These are phyloP conservation scores for Fagopyrum esculentum DNA, from an alignment of 148 eudicot species.

Conservation along the genomic window DNA sequence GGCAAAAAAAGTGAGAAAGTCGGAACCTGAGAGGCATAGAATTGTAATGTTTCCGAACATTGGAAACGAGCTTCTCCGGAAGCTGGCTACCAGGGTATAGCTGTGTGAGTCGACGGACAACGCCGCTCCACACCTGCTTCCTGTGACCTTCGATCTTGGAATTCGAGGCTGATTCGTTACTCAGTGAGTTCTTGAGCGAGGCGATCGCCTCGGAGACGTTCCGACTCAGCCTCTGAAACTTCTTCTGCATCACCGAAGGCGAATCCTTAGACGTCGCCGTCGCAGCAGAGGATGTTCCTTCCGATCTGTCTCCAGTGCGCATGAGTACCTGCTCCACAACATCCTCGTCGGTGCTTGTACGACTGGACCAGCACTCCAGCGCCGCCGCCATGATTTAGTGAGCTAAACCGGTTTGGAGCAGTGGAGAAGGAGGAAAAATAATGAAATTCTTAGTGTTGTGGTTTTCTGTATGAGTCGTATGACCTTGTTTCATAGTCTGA, in stretches of 20 bases:
- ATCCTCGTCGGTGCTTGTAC: slow-evolving; percentile 70
- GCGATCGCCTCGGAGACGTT: slow-evolving; percentile 85
- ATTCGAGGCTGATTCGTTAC: slow-evolving; percentile 45
- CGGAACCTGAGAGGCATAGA: slow-evolving; percentile 82
- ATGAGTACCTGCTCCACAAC: slow-evolving; percentile 71
- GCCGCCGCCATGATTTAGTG: slow-evolving; percentile 63
- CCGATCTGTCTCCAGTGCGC: slow-evolving; percentile 81
- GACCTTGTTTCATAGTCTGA: background rate
- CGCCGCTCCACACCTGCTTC: slow-evolving; percentile 66
- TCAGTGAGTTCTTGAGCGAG: slow-evolving; percentile 75
- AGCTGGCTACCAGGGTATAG: slow-evolving; percentile 95
- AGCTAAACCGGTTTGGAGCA: background rate
- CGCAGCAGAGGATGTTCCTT: slow-evolving; percentile 24
- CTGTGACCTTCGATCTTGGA: slow-evolving; percentile 40
- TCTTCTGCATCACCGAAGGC: slow-evolving; percentile 63
- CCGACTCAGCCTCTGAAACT: slow-evolving; percentile 61
- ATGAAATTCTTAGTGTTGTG: background rate
- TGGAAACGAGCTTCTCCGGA: slow-evolving; percentile 81
- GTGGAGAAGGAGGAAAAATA: background rate
- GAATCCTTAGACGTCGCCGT: slow-evolving; percentile 26
- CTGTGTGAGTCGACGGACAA: slow-evolving; percentile 80
- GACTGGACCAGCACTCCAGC: slow-evolving; percentile 87
- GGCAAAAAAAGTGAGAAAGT: background rate
- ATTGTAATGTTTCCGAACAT: slow-evolving; percentile 83
- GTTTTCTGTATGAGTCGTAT: background rate